Base-by-base conservation (phyloP, 345 rosid species). In the Noccaea caerulescens region DNA sequence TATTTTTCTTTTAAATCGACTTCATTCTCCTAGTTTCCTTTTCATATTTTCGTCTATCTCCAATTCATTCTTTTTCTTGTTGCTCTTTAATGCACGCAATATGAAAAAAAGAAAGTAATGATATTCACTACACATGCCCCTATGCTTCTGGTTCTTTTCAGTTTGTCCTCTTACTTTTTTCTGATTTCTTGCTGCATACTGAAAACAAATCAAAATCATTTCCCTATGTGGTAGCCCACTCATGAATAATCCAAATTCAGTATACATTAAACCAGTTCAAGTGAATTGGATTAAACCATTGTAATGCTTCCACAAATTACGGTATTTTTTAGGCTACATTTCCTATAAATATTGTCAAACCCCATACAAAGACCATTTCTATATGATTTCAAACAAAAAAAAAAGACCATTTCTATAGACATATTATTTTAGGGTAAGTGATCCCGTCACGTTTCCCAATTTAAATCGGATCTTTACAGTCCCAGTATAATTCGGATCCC, bases 161-260 rank as follows among this genome's bases (percentile, higher is more conserved):
- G 53, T 75, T 75, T 75, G 70, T 75, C 65, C 44, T 55, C 50
- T 62, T 68, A 54, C 64, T 62, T 68, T 57, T 50, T 73, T 68
- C 70, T 68, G 79, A 63, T 27, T 32, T 53, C 56, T 37, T 53
- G n/a, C 74, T 61, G 47, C 69, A 54, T 30, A 4, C 39, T 55
- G 52, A 47, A 45, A 75, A 61, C 69, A 68, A 61, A 46, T 55
- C 59, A 45, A 68, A 62, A 68, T 62, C 59, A 68, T 69, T 75
- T 38, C 64, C 70, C 74, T 68, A 68, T 25, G 50, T 60, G 18
- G 68, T 68, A 68, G 68, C 58, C 64, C 64, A 10, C 70, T 23
- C n/a, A 25, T 52, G 39, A 49, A 13, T 50, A 37, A 10, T 37
- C 10, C 25, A 27, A 20, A 27, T 27, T 27, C 30, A 27, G 30